Base-by-base conservation (phyloP, 345 rosid genomes). In the Limnanthes douglasii region DNA sequence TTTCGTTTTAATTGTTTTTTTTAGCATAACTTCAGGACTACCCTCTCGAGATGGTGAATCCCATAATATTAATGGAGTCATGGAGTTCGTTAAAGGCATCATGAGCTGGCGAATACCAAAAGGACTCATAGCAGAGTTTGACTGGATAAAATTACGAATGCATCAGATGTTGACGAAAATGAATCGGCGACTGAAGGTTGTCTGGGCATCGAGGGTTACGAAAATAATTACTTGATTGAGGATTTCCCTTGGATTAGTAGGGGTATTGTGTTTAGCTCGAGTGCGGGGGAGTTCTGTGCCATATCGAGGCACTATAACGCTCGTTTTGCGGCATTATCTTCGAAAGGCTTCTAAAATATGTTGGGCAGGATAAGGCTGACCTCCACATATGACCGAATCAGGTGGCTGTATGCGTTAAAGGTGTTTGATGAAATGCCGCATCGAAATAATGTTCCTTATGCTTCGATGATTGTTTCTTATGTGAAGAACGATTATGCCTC, bases 41-140 rank as follows among this genome's bases (percentile, higher is more conserved):
- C 44, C 66, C 45, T 77, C 94, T 9, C 47, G 51, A 37, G 72
- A 50, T 16, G 96, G 88, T 18, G 98, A 85, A 48, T 73, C 94
- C 98, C 98, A 85, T 57, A 80, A 56, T 66, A 79, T 65, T 56
- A 69, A 77, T 31, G 98, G 98, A 50, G 93, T 72, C 39, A 77
- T 63, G 64, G 85, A 80, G 59, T 62, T 65, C 70, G 66, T 66
- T 32, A 96, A 77, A 41, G 94, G 70, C 67, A 77, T 65, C 95
- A 78, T 77, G 51, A 84, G 55, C 60, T 90, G 98, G 26, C 98
- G 98, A 46, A 90, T 77, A 25, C 98, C 98, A 34, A 90, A 78
- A 33, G 98, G 98, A 48, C 98, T 90, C 47, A 30, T n/a, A 36
- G 39, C 42, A 53, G 53, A 45, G 64, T 45, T 32, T 57, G 71